Base-by-base conservation (phyloP, 2,329 filamentous ascomycete species). In the Aspergillus amoenus region DNA sequence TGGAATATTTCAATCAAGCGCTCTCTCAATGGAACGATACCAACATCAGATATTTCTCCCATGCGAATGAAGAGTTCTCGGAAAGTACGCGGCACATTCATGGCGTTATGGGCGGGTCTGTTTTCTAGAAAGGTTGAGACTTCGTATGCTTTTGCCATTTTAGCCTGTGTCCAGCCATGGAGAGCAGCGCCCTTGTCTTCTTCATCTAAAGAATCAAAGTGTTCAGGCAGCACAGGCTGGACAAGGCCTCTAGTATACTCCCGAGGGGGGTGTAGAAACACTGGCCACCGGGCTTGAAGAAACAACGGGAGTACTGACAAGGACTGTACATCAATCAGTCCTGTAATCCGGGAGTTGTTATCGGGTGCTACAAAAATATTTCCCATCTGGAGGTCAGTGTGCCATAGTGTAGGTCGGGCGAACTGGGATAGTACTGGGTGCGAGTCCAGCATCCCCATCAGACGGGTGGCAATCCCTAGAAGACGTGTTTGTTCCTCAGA, bases 311-410 rank as follows among this genome's bases (percentile, higher is more conserved):
- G 60, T 8, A 73, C 56, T 6, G 60, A 63, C 43, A 63, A 34
- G 15, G 60, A 65, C 54, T 70, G 67, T 18, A 62, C 59, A 49
- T 70, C 68, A 37, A 71, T 69, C 2, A 68, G 15, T 1, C 53
- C 59, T 17, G 55, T 44, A 39, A 69, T 68, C 45, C 11, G 37
- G 30, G 63, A 61, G 46, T 45, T 50, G 1, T 69, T 57, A 15
- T 66, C 52, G 5, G 61, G 39, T 13, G 64, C 56, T 18, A 70
- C 65, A 45, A 65, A 74, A 13, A 76, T 73, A 51, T 75, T 74
- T 21, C 70, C 63, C 45, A 64, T 18, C 43, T 64, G 64, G 41
- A 64, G 57, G 39, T 64, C 64, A 13, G 9, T 30, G 22, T 66
- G 63, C 61, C 64, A 64, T 5, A 66, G 17, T 11, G 63, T 68